Percentiles rank a stretch among this genome's conserved stretches.
Evolutionary conservation across 805 yeast genomes (phyloP).

Genomic region (Lipomyces mesembrius): DNA sequence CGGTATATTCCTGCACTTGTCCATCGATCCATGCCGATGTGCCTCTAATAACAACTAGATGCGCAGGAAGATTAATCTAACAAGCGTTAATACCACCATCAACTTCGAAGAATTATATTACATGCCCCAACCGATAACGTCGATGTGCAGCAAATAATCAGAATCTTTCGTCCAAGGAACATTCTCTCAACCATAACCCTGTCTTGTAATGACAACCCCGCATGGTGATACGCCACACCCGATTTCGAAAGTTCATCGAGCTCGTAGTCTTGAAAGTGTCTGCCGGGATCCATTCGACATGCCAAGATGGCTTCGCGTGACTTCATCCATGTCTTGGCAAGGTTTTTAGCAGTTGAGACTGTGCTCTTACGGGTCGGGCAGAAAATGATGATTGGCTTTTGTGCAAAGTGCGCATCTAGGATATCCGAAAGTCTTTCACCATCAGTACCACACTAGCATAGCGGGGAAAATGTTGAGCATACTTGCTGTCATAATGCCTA

Average conservation of each 20-base stretch:
- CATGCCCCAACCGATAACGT: constrained; percentile 64
- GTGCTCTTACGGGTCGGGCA: constrained; percentile 60
- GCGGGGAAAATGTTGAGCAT: constrained; percentile 35
- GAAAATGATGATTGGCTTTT: constrained; percentile 55
- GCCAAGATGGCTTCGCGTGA: constrained; percentile 9
- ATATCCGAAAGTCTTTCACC: constrained; percentile 43
- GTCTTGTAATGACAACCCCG: constrained; percentile 58
- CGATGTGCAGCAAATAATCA: constrained; percentile 60
- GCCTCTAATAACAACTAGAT: constrained; percentile 63
- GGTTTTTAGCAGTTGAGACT: constrained; percentile 51
- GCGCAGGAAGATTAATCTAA: constrained; percentile 58
- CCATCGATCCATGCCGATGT: constrained; percentile 57
- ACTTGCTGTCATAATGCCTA: constrained; percentile 49
- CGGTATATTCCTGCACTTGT: constrained; percentile 56
- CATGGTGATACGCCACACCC: constrained; percentile 63
- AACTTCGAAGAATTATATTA: not conserved
- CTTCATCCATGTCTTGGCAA: constrained; percentile 18
- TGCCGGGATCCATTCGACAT: not conserved
- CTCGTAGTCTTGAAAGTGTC: constrained; percentile 21
- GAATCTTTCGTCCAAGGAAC: constrained; percentile 52
- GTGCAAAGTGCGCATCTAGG: constrained; percentile 48
- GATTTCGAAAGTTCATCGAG: constrained; percentile 21
- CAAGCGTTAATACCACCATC: not conserved
- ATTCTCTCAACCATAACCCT: constrained; percentile 53
- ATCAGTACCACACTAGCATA: not conserved